phyloP scores from a whole-genome alignment of 257 asterid genomes.

The Solanum ossicruentum region DNA sequence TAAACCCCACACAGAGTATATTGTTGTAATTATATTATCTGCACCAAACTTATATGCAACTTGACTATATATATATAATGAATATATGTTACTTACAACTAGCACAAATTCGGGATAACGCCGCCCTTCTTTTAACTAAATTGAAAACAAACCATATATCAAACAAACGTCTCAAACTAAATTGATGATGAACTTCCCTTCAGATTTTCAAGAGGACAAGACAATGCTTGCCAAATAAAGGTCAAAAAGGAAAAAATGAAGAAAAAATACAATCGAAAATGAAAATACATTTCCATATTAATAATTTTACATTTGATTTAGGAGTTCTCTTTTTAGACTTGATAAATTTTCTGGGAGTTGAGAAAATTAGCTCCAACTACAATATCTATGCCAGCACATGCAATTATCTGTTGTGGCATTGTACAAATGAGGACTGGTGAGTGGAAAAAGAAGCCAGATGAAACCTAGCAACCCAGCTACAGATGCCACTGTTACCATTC shows the following conservation, averaged over 20 bases:
- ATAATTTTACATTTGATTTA: neutral
- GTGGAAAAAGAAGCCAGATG: conserved; percentile 53
- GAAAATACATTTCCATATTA: neutral
- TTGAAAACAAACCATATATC: neutral
- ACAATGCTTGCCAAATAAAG: neutral
- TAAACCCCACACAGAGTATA: no score
- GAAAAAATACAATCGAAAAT: neutral
- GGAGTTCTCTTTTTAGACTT: neutral
- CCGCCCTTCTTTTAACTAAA: neutral
- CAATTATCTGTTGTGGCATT: conserved; percentile 36
- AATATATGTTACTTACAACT: neutral
- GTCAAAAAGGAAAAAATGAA: neutral
- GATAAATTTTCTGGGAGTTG: neutral
- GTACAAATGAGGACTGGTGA: conserved; percentile 47
- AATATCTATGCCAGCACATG: conserved; percentile 76
- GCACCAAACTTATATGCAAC: neutral
- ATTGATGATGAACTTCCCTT: neutral
- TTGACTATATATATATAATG: neutral
- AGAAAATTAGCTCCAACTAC: conserved; percentile 38
- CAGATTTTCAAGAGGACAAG: neutral
- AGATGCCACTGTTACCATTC: conserved; percentile 36
- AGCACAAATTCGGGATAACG: neutral
- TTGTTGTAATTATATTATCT: no score
- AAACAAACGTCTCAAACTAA: neutral
- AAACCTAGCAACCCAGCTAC: conserved; percentile 51